phyloP scores from a whole-genome alignment of 768 basidiomycete genomes.

The Leccinum longicurvipes region DNA sequence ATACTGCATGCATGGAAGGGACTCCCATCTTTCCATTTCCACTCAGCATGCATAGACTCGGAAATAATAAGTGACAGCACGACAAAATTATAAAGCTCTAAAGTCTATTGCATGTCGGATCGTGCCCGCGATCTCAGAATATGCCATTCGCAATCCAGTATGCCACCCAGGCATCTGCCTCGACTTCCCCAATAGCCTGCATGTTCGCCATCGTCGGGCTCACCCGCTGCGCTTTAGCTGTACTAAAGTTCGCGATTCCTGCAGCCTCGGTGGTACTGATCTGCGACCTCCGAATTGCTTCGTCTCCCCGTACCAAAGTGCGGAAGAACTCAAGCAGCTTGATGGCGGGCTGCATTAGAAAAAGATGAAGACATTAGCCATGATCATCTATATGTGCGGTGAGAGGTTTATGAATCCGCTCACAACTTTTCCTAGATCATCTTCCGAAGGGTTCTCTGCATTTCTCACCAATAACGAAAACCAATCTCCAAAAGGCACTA shows the following conservation, averaged over 20 bases:
- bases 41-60: too few species aligned
- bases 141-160: constrained; percentile 24
- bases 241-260: constrained; percentile 21
- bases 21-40: too few species aligned
- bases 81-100: too few species aligned
- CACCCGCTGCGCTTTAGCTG: constrained; percentile 7
- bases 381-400: neutral
- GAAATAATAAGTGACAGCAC: too few species aligned
- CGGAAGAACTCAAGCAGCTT: constrained; percentile 36
- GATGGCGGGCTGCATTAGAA: constrained; percentile 29
- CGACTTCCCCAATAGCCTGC: constrained; percentile 21
- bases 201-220: constrained; percentile 26
- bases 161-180: constrained; percentile 24
- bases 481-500: constrained; percentile 37
- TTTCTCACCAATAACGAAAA: constrained; percentile 25
- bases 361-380: neutral
- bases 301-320: constrained; percentile 17
- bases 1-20: too few species aligned
- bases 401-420: constrained; percentile 5
- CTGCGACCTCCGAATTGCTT: neutral
- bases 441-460: constrained; percentile 17
- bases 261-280: constrained; percentile 11
- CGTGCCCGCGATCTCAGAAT: neutral
- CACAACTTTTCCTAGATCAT: constrained; percentile 32
- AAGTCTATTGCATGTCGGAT: too few species aligned